Percentiles rank a stretch among this genome's conserved stretches.
Conservation (phyloP, 1,139 yeast species). For the Suhomyces taliae region DNA sequence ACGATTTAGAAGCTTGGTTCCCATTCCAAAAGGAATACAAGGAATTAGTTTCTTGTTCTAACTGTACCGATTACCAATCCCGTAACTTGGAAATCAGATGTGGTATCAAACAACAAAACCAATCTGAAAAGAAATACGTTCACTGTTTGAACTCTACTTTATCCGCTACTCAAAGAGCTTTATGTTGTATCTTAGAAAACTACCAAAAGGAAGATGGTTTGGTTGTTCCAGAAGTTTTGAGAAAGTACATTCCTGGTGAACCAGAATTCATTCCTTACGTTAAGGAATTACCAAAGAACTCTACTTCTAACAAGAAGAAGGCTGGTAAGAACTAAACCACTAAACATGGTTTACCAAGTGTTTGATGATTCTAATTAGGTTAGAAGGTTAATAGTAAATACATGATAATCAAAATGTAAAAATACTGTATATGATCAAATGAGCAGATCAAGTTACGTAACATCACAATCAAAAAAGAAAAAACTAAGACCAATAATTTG, state of each 20-base stretch:
- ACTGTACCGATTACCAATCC: constrained; percentile 99
- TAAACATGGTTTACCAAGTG: neutral
- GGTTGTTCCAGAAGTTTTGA: constrained; percentile 88
- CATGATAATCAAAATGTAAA: neutral
- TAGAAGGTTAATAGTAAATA: neutral
- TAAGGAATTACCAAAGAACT: constrained; percentile 91
- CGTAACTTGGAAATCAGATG: constrained; percentile 98
- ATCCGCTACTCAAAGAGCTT: constrained; percentile 97
- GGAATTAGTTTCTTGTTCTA: constrained; percentile 96
- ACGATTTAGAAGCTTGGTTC: constrained; percentile 99
- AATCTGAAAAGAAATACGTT: constrained; percentile 94
- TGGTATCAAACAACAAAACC: constrained; percentile 95
- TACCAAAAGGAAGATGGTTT: constrained; percentile 97
- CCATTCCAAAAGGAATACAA: constrained; percentile 98
- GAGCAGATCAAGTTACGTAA: no score
- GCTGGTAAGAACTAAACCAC: constrained; percentile 16
- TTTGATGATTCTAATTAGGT: neutral
- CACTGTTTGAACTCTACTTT: constrained; percentile 97
- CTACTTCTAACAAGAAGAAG: constrained; percentile 77
- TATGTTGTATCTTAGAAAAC: constrained; percentile 95
- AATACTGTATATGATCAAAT: no score
- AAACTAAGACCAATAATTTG: no score
- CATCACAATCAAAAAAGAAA: no score
- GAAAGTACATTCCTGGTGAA: constrained; percentile 96
- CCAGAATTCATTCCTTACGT: constrained; percentile 92